Base-by-base conservation (phyloP, 768 basidiomycete species). In the Tylopilus felleus region DNA sequence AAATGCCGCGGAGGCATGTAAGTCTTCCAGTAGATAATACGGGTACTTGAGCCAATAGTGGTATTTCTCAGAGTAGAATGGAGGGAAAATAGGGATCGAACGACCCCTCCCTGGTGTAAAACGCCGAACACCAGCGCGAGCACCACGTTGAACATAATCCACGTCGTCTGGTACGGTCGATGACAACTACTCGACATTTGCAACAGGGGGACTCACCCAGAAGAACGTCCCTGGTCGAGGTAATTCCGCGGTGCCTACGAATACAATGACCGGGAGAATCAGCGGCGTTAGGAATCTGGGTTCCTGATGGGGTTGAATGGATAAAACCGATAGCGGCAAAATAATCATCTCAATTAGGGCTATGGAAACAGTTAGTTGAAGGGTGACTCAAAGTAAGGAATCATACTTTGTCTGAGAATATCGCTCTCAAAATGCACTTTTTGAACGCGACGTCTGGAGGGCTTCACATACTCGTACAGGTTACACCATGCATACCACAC, bases 81-180 rank as follows among this genome's bases (percentile, higher is more conserved):
- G 8, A 76, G 62, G 41, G 61, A 60, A 29, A 74, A 58, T 28
- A 71, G 64, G 23, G 74, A 75, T 6, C 68, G 75, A n/a, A 74
- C 66, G n/a, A 75, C 62, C 17, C 75, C 75, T 38, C 73, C 75
- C 56, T 75, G 74, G 31, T 75, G 74, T 28, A 74, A 51, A 42
- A 75, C 7, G 14, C 74, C 75, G 40, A 75, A 75, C 13, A 74
- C 53, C 5, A 68, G n/a, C 0, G 62, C 60, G 4, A 73, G 63
- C 4, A 55, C 46, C 13, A 59, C 1, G 38, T 76, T 76, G 19
- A 64, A 65, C 19, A 50, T 43, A 39, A 65, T 54, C 68, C 71
- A 73, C 6, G 58, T 52, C 5, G 51, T 43, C 74, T 75, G 33
- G 17, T 25, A 41, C 28, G 0, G 21, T 57, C 22, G 4, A 27